These are phyloP conservation scores for Saccharomycodes ludwigii DNA, from an alignment of 805 yeast species.

Conservation along the genomic window DNA sequence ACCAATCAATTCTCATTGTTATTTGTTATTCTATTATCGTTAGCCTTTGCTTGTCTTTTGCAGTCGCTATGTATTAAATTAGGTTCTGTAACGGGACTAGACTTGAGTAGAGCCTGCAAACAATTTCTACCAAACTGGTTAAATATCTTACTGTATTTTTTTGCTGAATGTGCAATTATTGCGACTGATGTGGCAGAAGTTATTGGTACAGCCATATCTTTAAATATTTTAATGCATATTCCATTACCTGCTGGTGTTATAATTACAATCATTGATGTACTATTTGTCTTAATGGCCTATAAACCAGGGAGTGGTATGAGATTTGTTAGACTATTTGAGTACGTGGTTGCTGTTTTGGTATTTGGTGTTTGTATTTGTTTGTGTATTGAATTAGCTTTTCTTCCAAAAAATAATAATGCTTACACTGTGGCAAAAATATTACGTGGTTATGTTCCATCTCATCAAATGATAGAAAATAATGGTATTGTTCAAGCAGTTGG, in stretches of 20 bases:
- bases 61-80: slow-evolving; percentile 76
- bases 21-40: slow-evolving; percentile 62
- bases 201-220: slow-evolving; percentile 82
- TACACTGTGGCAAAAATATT: slow-evolving; percentile 40
- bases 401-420: slow-evolving; percentile 29
- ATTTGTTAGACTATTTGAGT: slow-evolving; percentile 64
- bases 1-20: slow-evolving; percentile 60
- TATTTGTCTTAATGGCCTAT: slow-evolving; percentile 69
- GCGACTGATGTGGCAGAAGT: slow-evolving; percentile 94
- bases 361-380: slow-evolving; percentile 69
- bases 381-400: slow-evolving; percentile 53
- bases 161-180: slow-evolving; percentile 79
- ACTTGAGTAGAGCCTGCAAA: slow-evolving; percentile 76
- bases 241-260: slow-evolving; percentile 73
- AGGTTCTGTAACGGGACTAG: slow-evolving; percentile 84
- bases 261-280: slow-evolving; percentile 68
- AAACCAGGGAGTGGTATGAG: slow-evolving; percentile 62
- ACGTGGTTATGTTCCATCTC: slow-evolving; percentile 58
- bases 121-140: slow-evolving; percentile 52
- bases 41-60: slow-evolving; percentile 68
- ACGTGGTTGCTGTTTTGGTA: slow-evolving; percentile 60
- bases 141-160: slow-evolving; percentile 50
- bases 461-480: slow-evolving; percentile 36
- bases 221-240: slow-evolving; percentile 60
- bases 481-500: slow-evolving; percentile 70